Base-by-base conservation (phyloP, 176 grass and related monocot species). In the Lolium perenne region DNA sequence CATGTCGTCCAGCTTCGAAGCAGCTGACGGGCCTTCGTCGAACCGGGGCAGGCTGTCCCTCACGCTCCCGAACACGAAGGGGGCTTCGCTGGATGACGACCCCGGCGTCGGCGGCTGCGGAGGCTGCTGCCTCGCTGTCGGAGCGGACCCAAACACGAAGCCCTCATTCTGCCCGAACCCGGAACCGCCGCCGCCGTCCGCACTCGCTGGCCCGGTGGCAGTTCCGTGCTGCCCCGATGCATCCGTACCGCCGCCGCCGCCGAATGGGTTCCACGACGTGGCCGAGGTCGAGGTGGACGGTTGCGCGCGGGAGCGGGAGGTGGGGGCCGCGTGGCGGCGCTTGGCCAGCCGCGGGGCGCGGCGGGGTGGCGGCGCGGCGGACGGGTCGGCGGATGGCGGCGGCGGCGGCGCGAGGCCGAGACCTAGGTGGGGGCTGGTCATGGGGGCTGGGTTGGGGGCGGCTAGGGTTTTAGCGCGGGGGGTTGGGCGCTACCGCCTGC, bases 11-110 rank as follows among this genome's bases (percentile, higher is more conserved):
- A 94, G 86, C 41, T 56, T 80, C 10, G 75, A 81, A 7, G 91
- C 54, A 40, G 84, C 55, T 0, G 81, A 47, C 10, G 41, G 46
- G n/a, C 78, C 80, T 65, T 73, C 72, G 0, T 94, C 78, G 46
- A 86, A 95, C 29, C 22, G 78, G 74, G 78, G 65, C 82, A 92
- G 70, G 83, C 80, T 74, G 45, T 82, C 80, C 74, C 87, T 92
- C 77, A 81, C 61, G 38, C 81, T 90, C 78, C 35, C 84, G 54
- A 93, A 82, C 56, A 87, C 77, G 45, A 89, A 89, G 21, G 88
- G 85, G 0, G 75, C 71, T 40, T 70, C 77, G n/a, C 2, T 21
- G 76, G 87, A 65, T 66, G 74, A 50, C 8, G 65, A 26, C 49
- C 22, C 46, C 3, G 41, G 1, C 20, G 8, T 4, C 29, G 12